Evolutionary conservation across 2,329 filamentous ascomycete genomes (phyloP).

Genomic region (Pseudonectria foliicola): DNA sequence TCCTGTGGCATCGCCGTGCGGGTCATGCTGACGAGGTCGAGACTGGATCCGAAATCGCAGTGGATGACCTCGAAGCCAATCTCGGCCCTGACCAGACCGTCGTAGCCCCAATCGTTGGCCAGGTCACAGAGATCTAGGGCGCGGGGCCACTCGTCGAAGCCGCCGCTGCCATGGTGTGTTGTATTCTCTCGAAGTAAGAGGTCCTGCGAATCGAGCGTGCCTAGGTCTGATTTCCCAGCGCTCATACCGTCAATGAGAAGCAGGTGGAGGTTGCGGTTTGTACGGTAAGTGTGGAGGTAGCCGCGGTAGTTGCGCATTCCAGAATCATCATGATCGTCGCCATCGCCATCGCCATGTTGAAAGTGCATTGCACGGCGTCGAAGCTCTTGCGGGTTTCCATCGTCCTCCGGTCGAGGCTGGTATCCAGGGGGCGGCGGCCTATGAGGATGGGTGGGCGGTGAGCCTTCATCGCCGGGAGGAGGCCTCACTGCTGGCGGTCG

Average conservation of each 20-base stretch:
- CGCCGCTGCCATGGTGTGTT: constrained; percentile 2
- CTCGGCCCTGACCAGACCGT: constrained; percentile 62
- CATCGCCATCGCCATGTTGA: neutral
- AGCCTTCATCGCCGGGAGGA: no score
- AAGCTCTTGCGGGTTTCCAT: constrained; percentile 6
- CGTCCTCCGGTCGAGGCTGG: neutral
- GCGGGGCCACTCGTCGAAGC: constrained; percentile 41
- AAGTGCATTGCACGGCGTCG: constrained; percentile 7
- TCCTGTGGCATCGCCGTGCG: constrained; percentile 16
- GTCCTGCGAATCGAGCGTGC: constrained; percentile 64
- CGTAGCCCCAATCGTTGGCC: constrained; percentile 47
- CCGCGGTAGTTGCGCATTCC: constrained; percentile 31
- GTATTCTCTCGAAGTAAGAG: constrained; percentile 44
- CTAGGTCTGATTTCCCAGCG: constrained; percentile 57
- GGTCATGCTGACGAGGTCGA: constrained; percentile 30
- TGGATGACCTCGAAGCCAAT: constrained; percentile 64
- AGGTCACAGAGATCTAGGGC: constrained; percentile 50
- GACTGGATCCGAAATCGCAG: constrained; percentile 49
- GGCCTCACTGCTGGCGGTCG: no score
- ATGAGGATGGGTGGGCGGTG: constrained; percentile 1
- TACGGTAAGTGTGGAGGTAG: constrained; percentile 60
- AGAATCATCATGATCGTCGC: constrained; percentile 4
- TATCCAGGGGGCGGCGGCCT: neutral
- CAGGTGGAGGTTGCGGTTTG: constrained; percentile 49
- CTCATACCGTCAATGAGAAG: constrained; percentile 66